phyloP scores from a whole-genome alignment of 768 basidiomycete species.

The Rhodotorula kratochvilovae region DNA sequence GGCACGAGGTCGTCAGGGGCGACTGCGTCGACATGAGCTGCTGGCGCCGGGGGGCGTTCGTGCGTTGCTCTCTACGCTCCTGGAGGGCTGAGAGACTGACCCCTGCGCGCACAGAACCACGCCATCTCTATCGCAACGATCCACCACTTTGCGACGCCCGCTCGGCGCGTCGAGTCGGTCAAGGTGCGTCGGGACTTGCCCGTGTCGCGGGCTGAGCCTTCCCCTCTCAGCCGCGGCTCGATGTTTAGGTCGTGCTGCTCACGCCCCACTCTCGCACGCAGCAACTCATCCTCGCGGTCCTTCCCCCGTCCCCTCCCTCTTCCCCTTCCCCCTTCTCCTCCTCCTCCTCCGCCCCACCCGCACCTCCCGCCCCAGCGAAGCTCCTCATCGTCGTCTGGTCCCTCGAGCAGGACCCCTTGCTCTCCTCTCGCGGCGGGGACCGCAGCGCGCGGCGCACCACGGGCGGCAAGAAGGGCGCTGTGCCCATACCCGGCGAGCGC shows the following conservation, averaged over 20 bases:
- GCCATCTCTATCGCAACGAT: slow-evolving; percentile 96
- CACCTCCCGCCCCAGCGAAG: slow-evolving; percentile 37
- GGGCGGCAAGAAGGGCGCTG: slow-evolving; percentile 24
- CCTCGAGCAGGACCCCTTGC: slow-evolving; percentile 68
- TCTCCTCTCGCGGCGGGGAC: slow-evolving; percentile 8
- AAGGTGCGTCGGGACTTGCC: slow-evolving; percentile 53
- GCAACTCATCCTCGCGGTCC: slow-evolving; percentile 38
- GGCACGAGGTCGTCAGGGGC: slow-evolving; percentile 71
- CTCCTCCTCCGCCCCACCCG: slow-evolving; percentile 52
- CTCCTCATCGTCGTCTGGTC: slow-evolving; percentile 96
- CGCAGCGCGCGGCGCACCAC: slow-evolving; percentile 24
- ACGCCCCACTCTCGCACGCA: not conserved
- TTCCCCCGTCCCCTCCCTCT: slow-evolving; percentile 38
- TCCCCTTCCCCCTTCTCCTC: slow-evolving; percentile 22
- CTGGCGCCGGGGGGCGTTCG: slow-evolving; percentile 81
- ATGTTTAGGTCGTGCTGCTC: too few relatives aligned
- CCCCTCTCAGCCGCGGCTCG: too few relatives aligned
- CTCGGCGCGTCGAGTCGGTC: slow-evolving; percentile 67
- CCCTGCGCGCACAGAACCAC: slow-evolving; percentile 69
- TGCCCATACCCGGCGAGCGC: not conserved
- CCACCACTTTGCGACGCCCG: slow-evolving; percentile 81
- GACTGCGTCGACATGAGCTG: slow-evolving; percentile 63
- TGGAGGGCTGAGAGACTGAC: too few relatives aligned
- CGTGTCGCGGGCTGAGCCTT: too few relatives aligned
- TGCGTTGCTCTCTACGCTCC: slow-evolving; percentile 44